Conservation (phyloP, 257 asterid genomes). For the Nicotiana undulata region DNA sequence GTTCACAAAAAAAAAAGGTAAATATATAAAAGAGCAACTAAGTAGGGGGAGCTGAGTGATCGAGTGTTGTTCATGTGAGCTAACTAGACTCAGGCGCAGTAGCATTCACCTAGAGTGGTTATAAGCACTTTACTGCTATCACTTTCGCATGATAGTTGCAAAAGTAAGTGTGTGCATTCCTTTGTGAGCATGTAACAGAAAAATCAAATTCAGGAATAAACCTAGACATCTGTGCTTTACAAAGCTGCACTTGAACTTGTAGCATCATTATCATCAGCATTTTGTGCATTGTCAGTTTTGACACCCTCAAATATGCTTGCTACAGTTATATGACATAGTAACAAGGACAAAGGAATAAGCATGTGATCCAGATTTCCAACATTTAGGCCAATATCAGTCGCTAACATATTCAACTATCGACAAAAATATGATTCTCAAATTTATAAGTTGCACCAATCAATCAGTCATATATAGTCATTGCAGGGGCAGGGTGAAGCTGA, state of each 20-base stretch:
- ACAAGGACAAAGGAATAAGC: neutral
- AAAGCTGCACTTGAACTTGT: neutral
- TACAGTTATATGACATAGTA: neutral
- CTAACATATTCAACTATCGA: neutral
- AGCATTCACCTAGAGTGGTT: neutral
- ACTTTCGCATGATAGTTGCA: neutral
- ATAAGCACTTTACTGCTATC: neutral
- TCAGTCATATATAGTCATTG: neutral
- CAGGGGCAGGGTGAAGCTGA: neutral
- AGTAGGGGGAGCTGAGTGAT: neutral
- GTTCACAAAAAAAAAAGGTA: neutral
- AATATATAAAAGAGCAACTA: neutral
- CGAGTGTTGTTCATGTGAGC: neutral
- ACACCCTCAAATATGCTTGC: slow-evolving; percentile 5
- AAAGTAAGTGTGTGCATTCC: neutral
- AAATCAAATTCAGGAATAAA: neutral
- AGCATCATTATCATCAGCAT: neutral
- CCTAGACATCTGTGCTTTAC: neutral
- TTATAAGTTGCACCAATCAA: neutral
- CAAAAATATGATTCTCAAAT: neutral
- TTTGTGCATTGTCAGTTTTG: neutral
- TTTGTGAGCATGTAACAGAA: neutral
- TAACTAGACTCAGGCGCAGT: neutral
- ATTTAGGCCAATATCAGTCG: neutral
- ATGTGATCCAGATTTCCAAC: neutral